A percentile compares a stretch with the other conserved stretches of the same genome.
Evolutionary conservation across 768 basidiomycete genomes (phyloP).

Genomic region (Strobilomyces confusus): DNA sequence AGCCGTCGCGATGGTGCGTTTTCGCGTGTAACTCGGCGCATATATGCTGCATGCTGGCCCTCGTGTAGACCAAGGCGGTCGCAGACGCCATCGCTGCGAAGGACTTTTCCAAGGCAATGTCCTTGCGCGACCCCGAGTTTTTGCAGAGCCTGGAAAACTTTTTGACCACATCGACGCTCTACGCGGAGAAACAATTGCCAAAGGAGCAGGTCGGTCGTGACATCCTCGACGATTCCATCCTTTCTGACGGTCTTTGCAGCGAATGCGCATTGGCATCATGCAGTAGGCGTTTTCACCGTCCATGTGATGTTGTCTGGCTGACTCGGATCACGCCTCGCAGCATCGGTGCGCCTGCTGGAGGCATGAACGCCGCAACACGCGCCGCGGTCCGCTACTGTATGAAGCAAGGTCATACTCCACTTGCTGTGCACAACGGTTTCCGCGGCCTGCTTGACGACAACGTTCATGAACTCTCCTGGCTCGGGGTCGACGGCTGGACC

Average conservation of each 20-base stretch:
- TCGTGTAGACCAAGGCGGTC: constrained; percentile 75
- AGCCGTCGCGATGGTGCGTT: constrained; percentile 77
- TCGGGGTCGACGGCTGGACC: constrained; percentile 96
- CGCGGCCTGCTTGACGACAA: constrained; percentile 89
- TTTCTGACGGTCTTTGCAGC: constrained; percentile 36
- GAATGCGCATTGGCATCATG: constrained; percentile 77
- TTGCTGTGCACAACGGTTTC: constrained; percentile 95
- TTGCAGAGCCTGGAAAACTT: constrained; percentile 85
- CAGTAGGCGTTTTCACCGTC: constrained; percentile 52
- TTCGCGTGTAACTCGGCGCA: not conserved
- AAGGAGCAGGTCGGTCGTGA: constrained; percentile 36
- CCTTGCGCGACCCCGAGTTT: constrained; percentile 89
- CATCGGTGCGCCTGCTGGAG: constrained; percentile 95
- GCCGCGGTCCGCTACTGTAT: constrained; percentile 92
- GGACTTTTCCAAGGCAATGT: constrained; percentile 85
- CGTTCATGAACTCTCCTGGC: constrained; percentile 85
- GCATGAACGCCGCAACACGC: constrained; percentile 86
- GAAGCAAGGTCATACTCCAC: constrained; percentile 86
- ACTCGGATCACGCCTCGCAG: constrained; percentile 36
- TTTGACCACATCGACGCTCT: constrained; percentile 61
- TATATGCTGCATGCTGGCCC: constrained; percentile 5
- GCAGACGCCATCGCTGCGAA: constrained; percentile 74
- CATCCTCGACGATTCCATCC: not conserved
- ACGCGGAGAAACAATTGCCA: constrained; percentile 51
- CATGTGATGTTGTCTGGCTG: not conserved